These are phyloP conservation scores for Thozetella sp. DNA, from an alignment of 495 filamentous ascomycete species.

Conservation along the genomic window DNA sequence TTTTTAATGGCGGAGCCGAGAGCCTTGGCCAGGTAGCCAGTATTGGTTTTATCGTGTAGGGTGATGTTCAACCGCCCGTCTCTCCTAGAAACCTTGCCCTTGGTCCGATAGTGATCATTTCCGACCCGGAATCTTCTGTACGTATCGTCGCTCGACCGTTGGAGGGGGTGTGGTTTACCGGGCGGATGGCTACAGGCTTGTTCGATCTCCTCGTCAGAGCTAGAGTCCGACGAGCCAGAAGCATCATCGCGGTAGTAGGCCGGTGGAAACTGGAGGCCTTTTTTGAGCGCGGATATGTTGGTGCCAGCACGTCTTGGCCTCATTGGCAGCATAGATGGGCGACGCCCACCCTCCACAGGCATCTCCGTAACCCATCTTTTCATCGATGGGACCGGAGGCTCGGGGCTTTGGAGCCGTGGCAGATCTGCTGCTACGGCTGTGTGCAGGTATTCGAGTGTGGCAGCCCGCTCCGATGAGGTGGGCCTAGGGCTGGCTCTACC, in stretches of 20 bases:
- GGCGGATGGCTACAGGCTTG: neutral
- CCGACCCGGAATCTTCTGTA: slow-evolving; percentile 53
- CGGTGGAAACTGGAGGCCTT: neutral
- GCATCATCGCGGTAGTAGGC: slow-evolving; percentile 13
- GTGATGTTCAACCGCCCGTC: slow-evolving; percentile 72
- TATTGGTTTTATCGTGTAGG: slow-evolving; percentile 67
- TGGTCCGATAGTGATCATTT: slow-evolving; percentile 66
- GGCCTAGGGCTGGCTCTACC: neutral
- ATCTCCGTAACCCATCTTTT: slow-evolving; percentile 20
- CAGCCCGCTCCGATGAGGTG: neutral
- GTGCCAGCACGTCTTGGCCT: slow-evolving; percentile 27
- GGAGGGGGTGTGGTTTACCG: slow-evolving; percentile 15
- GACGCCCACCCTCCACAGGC: slow-evolving; percentile 7
- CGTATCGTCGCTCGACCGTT: slow-evolving; percentile 14
- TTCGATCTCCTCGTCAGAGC: slow-evolving; percentile 19
- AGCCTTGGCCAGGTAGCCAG: slow-evolving; percentile 70
- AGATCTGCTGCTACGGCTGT: slow-evolving; percentile 11
- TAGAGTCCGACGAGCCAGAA: slow-evolving; percentile 19
- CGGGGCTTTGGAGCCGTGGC: neutral
- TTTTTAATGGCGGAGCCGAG: slow-evolving; percentile 57
- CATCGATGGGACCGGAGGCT: slow-evolving; percentile 8
- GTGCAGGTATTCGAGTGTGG: slow-evolving; percentile 1
- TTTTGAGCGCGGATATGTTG: slow-evolving; percentile 18
- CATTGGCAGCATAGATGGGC: slow-evolving; percentile 10
- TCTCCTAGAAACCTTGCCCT: slow-evolving; percentile 65